Conservation (phyloP, 208 protist species). For the Trypanosomatidae sp. region DNA sequence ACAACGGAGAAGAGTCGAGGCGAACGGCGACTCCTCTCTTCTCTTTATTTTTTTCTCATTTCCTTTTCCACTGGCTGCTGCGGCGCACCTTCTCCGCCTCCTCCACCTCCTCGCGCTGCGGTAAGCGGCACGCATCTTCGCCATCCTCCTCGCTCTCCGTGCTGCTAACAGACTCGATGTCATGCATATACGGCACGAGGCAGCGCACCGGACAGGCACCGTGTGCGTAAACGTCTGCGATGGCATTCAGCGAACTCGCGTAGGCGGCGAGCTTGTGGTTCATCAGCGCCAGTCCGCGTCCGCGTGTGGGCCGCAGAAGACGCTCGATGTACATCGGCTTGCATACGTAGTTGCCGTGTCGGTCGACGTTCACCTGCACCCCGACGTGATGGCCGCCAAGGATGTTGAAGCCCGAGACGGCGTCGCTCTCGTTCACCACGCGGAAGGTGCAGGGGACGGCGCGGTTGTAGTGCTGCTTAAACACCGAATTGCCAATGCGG, state of each 20-base stretch:
- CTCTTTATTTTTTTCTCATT: too few relatives aligned
- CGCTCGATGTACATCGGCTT: slow-evolving; percentile 85
- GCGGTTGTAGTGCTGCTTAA: slow-evolving; percentile 74
- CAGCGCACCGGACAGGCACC: slow-evolving; percentile 42
- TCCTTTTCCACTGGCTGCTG: too few relatives aligned
- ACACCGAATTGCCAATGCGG: slow-evolving; percentile 68
- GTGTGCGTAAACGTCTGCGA: slow-evolving; percentile 37
- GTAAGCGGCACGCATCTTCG: too few relatives aligned
- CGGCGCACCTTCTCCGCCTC: not conserved
- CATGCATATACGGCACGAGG: slow-evolving; percentile 28
- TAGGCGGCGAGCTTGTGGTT: slow-evolving; percentile 68
- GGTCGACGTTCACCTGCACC: slow-evolving; percentile 77
- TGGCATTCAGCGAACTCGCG: slow-evolving; percentile 62
- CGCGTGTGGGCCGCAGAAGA: slow-evolving; percentile 53
- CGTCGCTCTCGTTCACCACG: slow-evolving; percentile 88
- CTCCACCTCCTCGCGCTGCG: not conserved
- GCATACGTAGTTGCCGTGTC: slow-evolving; percentile 75
- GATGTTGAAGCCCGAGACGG: slow-evolving; percentile 59
- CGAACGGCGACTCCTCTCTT: too few relatives aligned
- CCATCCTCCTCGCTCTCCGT: slow-evolving; percentile 5
- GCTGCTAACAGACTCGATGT: slow-evolving; percentile 24
- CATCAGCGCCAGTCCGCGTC: slow-evolving; percentile 37
- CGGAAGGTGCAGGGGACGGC: slow-evolving; percentile 76
- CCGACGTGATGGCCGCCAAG: slow-evolving; percentile 73
- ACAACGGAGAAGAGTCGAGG: too few relatives aligned